Evolutionary conservation across 1,284 basidiomycete genomes (phyloP).

Genomic region (Ustanciosporium gigantosporum): DNA sequence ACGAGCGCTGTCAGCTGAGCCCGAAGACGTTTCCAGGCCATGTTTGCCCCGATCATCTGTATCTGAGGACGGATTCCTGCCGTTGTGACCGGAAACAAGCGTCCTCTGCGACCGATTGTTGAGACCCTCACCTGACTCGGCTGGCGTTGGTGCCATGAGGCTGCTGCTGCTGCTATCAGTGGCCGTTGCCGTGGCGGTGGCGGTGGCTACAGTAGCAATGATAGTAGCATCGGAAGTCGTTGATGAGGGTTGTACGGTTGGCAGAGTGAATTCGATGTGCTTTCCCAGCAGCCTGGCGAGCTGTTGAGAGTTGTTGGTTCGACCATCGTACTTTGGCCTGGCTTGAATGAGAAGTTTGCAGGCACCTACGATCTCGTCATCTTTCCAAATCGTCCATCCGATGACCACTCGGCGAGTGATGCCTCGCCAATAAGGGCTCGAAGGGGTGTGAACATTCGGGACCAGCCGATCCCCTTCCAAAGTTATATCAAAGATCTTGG

Average conservation of each 20-base stretch:
- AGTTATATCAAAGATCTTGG: constrained; percentile 34
- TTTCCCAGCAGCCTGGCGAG: constrained; percentile 20
- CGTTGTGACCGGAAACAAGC: too few species aligned
- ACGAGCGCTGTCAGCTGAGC: background rate
- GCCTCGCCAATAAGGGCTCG: constrained; percentile 20
- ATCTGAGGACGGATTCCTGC: too few species aligned
- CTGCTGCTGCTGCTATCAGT: constrained; percentile 1
- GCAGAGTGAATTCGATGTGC: constrained; percentile 17
- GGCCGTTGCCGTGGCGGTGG: background rate
- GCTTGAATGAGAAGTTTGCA: constrained; percentile 22
- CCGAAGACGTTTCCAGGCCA: too few species aligned
- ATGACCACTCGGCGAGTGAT: constrained; percentile 15
- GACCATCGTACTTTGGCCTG: constrained; percentile 33
- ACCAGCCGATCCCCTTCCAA: constrained; percentile 15
- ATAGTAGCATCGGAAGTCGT: too few species aligned
- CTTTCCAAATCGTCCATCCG: constrained; percentile 39
- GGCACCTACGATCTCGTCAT: constrained; percentile 23
- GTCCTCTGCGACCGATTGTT: constrained; percentile 15
- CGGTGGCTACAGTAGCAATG: too few species aligned
- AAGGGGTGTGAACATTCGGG: constrained; percentile 8
- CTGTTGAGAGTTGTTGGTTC: constrained; percentile 28
- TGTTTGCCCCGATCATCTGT: too few species aligned
- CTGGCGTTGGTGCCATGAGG: too few species aligned
- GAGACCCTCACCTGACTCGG: constrained; percentile 18
- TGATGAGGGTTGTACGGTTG: too few species aligned